Evolutionary conservation across 257 asterid genomes (phyloP), one percentile per base, ranked within the genome.

Genomic region (Petunia secreta): DNA sequence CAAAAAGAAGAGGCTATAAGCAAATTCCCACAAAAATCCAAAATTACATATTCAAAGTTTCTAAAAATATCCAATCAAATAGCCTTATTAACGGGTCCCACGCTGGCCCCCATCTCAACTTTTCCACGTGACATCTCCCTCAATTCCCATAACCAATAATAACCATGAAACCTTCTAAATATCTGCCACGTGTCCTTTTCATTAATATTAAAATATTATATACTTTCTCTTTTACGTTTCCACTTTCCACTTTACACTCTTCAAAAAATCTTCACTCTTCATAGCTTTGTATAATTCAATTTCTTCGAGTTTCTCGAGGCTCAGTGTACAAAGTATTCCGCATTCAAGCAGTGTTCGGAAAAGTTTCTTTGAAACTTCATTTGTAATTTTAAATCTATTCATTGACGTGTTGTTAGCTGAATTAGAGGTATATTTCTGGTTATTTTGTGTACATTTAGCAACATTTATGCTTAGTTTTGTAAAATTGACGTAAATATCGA

Each of bases 11-110:
- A 71, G 77, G 77, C 50, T 34, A 34, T 6, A 71, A 71, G 40
- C 2, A 71, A 71, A 48, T 5, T 48, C 34, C 44, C 62, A 11
- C 1, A 48, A 73, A 34, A 48, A 44, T 48, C 62, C 62, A 50
- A 34, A 13, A 50, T 2, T 50, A 73, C 2, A 13, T 6, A 77
- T 55, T 77, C 34, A 39, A 59, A 25, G 25, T 8, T 77, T 46
- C 71, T 54, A 79, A 79, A 63, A 62, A 34, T 14, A 43, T 79
- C 78, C 74, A 40, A 79, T 57, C 16, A 60, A 68, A 58, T 67
- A 4, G 8, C 25, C 48, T 46, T 10, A 62, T 48, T 55, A 50
- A 55, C 83, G 83, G 79, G 79, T 0, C 82, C 83, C 83, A 73
- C 4, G 77, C 13, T 34, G 44, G 14, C 13, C 16, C 16, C 8